Evolutionary conservation across 305 asterid species (phyloP), one percentile per base, ranked within the genome.

Genomic region (Withania somnifera): DNA sequence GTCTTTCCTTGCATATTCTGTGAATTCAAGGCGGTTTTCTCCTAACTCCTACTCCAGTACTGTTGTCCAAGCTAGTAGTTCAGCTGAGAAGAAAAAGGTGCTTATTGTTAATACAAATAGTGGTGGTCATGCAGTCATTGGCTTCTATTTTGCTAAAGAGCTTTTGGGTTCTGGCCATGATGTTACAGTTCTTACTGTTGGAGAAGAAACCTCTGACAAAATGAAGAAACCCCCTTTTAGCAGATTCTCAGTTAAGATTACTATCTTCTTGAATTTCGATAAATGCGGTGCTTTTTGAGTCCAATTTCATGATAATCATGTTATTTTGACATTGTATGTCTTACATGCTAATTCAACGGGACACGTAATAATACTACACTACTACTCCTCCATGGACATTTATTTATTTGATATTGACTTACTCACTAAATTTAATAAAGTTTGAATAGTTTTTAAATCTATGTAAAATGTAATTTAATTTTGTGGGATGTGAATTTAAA

Each of bases 201-300:
- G 97, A 34, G 93, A 92, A 9, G 98, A 95, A 88, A 86, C 75
- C 86, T 95, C 98, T 14, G 97, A 92, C 87, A 95, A 95, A 95
- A 95, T 94, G 99, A 95, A 95, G 95, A 95, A 95, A 88, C 93
- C 98, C 9, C 98, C 99, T 24, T 95, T 95, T 91, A 92, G 50
- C 90, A 90, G 98, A 93, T 95, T 95, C 85, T 90, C 98, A 85
- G 99, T 92, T 90, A 84, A 85, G 87, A 20, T 19, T 19, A 53
- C 7, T 61, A 28, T 30, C 24, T 13, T 50, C 9, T 50, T 50
- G 14, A 50, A 50, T 50, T 50, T 50, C 53, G 6, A 34, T 22
- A 7, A 15, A 15, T 51, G 8, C 19, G 58, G 24, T 52, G 24
- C 11, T 52, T n/a, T 52, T 52, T 50, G 14, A 50, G 14, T 50